Percentiles rank a stretch among this genome's conserved stretches.
phyloP scores from a whole-genome alignment of 1,284 basidiomycete genomes.

The Inonotus hispidus region DNA sequence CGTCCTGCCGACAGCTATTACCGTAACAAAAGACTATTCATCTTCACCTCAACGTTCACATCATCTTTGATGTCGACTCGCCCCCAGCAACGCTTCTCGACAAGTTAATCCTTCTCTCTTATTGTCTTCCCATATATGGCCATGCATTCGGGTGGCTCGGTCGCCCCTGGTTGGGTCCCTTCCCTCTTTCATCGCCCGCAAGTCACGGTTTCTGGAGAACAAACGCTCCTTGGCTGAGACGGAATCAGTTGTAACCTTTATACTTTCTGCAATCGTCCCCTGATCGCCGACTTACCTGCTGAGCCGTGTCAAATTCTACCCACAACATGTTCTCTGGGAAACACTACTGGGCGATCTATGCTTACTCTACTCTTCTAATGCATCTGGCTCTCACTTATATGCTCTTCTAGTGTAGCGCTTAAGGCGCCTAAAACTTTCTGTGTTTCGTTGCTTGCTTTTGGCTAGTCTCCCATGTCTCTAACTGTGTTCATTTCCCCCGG shows the following conservation, averaged over 20 bases:
- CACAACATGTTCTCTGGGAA: neutral
- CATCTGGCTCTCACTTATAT: neutral
- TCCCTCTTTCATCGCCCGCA: neutral
- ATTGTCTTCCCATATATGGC: neutral
- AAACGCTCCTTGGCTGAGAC: neutral
- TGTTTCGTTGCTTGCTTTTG: too few species aligned
- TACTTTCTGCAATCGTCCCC: neutral
- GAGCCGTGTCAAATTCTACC: neutral
- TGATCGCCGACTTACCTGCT: neutral
- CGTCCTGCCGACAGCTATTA: neutral
- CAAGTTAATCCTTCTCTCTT: neutral
- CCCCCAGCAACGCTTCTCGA: neutral
- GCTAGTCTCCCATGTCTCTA: neutral
- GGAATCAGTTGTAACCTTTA: neutral
- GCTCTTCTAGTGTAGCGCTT: neutral
- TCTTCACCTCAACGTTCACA: neutral
- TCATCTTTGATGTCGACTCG: neutral
- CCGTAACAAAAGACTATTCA: neutral
- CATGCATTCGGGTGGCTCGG: neutral
- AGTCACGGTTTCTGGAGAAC: neutral
- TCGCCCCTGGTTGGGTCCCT: neutral
- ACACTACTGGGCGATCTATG: neutral
- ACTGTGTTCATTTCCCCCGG: neutral
- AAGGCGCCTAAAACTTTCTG: neutral
- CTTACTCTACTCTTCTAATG: neutral